These are phyloP conservation scores for Zalaria obscura DNA, from an alignment of 2,329 filamentous ascomycete genomes.

Conservation along the genomic window DNA sequence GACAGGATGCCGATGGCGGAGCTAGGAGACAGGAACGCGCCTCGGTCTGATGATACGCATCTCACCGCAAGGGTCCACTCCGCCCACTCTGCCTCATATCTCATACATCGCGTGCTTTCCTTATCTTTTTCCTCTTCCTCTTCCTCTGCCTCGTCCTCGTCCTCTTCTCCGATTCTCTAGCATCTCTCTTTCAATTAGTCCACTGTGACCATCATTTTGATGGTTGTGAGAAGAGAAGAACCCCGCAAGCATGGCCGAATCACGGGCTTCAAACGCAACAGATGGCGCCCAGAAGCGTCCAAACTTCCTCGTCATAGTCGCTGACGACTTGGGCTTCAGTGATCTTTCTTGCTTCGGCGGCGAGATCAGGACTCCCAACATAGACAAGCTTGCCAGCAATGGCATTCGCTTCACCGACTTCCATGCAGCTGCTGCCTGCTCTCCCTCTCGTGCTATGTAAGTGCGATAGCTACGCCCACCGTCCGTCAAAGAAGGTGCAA, in stretches of 20 bases:
- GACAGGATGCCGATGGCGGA: no score
- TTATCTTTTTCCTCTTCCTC: neutral
- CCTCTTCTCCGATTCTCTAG: neutral
- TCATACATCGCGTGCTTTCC: neutral
- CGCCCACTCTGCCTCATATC: neutral
- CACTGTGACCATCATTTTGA: slow-evolving; percentile 4
- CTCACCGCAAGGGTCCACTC: neutral
- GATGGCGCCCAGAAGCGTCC: slow-evolving; percentile 29
- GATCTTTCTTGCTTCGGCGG: slow-evolving; percentile 45
- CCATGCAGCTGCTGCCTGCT: slow-evolving; percentile 51
- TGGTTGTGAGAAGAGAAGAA: slow-evolving; percentile 8
- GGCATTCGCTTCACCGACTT: slow-evolving; percentile 49
- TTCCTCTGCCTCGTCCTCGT: neutral
- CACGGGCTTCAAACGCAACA: slow-evolving; percentile 15
- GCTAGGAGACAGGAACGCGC: no score
- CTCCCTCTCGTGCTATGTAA: slow-evolving; percentile 47
- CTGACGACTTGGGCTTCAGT: slow-evolving; percentile 46
- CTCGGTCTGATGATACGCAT: no score
- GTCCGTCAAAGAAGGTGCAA: neutral
- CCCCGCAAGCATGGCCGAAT: slow-evolving; percentile 14
- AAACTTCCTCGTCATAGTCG: slow-evolving; percentile 46
- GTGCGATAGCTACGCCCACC: neutral
- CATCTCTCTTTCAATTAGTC: neutral
- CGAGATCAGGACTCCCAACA: slow-evolving; percentile 46
- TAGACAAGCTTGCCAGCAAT: slow-evolving; percentile 34